Evolutionary conservation across 768 basidiomycete genomes (phyloP).

Genomic region (Daedalea quercina): DNA sequence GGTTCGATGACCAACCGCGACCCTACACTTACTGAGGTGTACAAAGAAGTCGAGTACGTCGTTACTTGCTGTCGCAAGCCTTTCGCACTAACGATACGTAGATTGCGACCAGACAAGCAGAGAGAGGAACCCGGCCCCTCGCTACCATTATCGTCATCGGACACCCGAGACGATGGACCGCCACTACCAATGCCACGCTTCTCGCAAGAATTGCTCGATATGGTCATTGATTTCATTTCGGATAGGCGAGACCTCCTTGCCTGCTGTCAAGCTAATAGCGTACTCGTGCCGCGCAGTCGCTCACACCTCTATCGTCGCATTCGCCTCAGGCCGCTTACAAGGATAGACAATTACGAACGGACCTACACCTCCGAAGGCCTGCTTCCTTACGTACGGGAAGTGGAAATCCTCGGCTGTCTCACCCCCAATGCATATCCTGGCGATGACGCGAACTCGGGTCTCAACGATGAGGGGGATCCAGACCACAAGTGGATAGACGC

Average conservation of each 20-base stretch:
- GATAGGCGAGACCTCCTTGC: background rate
- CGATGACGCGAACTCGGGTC: background rate
- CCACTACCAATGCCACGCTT: background rate
- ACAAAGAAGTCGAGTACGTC: too few relatives aligned
- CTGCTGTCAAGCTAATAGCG: background rate
- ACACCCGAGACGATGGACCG: too few relatives aligned
- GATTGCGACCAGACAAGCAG: too few relatives aligned
- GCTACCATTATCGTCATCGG: too few relatives aligned
- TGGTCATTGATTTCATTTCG: background rate
- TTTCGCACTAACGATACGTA: too few relatives aligned
- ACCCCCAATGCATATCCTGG: background rate
- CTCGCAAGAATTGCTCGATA: background rate
- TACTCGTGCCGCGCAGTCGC: background rate
- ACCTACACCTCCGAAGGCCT: background rate
- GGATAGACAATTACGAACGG: background rate
- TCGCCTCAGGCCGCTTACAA: background rate
- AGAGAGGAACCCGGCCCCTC: too few relatives aligned
- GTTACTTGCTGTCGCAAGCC: too few relatives aligned
- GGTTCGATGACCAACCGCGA: too few relatives aligned
- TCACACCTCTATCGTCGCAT: background rate
- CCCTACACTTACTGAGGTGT: too few relatives aligned
- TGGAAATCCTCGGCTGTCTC: background rate
- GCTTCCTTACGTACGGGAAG: background rate
- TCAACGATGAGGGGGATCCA: background rate
- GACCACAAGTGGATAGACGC: slow-evolving; percentile 1